A percentile compares a stretch with the other conserved stretches of the same genome.
Conservation (phyloP, 2,329 filamentous ascomycete species). For the Ophiostoma sp. region DNA sequence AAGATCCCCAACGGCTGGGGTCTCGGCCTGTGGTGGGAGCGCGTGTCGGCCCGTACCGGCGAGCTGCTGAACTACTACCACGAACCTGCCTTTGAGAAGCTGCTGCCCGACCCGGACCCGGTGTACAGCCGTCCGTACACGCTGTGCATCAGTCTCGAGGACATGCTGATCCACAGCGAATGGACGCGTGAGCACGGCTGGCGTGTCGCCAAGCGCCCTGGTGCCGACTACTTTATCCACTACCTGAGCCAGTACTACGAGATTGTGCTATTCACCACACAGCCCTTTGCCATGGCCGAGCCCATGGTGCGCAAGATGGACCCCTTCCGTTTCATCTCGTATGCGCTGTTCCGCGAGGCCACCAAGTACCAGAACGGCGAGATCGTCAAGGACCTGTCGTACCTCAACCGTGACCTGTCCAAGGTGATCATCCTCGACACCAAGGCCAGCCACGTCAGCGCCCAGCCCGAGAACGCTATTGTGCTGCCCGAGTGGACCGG, state of each 20-base stretch:
- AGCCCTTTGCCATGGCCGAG: slow-evolving; percentile 78
- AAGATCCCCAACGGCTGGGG: slow-evolving; percentile 78
- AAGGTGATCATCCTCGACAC: slow-evolving; percentile 96
- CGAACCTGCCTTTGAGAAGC: slow-evolving; percentile 88
- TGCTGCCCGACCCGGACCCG: slow-evolving; percentile 77
- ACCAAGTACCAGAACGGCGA: slow-evolving; percentile 94
- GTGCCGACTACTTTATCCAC: slow-evolving; percentile 92
- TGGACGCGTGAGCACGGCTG: slow-evolving; percentile 93
- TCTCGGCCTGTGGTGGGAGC: slow-evolving; percentile 69
- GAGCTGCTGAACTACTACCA: slow-evolving; percentile 88
- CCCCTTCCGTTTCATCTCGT: slow-evolving; percentile 90
- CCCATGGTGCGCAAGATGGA: slow-evolving; percentile 89
- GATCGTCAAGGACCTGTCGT: slow-evolving; percentile 98
- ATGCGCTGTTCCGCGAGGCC: slow-evolving; percentile 92
- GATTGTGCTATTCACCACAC: slow-evolving; percentile 88
- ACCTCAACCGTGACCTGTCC: slow-evolving; percentile 89
- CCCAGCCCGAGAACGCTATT: slow-evolving; percentile 96
- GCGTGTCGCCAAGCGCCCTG: slow-evolving; percentile 90
- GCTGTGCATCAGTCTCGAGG: slow-evolving; percentile 84
- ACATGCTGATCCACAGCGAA: slow-evolving; percentile 89
- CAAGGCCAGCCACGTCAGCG: slow-evolving; percentile 70
- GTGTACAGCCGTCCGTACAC: slow-evolving; percentile 83
- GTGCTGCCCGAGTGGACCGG: slow-evolving; percentile 87
- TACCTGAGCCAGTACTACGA: slow-evolving; percentile 98
- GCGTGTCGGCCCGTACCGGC: slow-evolving; percentile 67